Evolutionary conservation across 2,329 filamentous ascomycete species (phyloP), one percentile per base, ranked within the genome.

Genomic region (Canariomyces notabilis): DNA sequence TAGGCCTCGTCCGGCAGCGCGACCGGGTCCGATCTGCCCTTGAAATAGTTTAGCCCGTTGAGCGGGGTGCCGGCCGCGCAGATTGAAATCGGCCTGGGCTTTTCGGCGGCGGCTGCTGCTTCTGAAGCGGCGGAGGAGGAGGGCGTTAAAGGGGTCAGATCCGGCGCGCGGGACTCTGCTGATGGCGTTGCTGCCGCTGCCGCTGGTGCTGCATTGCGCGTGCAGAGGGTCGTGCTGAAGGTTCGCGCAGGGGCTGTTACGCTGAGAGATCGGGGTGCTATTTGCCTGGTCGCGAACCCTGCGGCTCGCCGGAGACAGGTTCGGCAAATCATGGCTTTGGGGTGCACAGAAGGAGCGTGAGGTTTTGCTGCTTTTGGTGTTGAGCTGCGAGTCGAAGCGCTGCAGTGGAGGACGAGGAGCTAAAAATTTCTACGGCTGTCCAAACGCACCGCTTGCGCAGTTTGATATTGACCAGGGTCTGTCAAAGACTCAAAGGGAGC

Each of bases 1-100:
- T 94, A 94, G 51, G 86, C 85, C 18, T 80, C 73, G 57, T 94
- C 88, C 26, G 81, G 73, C 58, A 82, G 65, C 8, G 88, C 88
- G 5, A 91, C 71, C 0, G 88, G 87, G 61, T 91, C 87, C 29
- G 74, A 69, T 60, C 77, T 76, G 55, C 78, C 80, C 71, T 93
- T 93, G 60, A 83, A 67, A 67, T 85, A 91, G 66, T 89, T 91
- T 46, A 94, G 70, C 1, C 87, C 87, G 45, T 73, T 80, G 34
- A 94, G 71, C 12, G 81, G 68, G 12, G 84, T 88, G 26, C 88
- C 88, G 5, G 82, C 79, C 2, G 75, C 70, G 57, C 85, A 83
- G 21, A 74, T 75, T 6, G 77, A 80, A 19, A 66, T 55, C 15
- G 50, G 19, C 16, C 55, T 47, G 15, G 54, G 57, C 14, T 45